These are phyloP conservation scores for Gilbertella persicaria DNA, from an alignment of 371 early-diverging fungal species.

Conservation along the genomic window DNA sequence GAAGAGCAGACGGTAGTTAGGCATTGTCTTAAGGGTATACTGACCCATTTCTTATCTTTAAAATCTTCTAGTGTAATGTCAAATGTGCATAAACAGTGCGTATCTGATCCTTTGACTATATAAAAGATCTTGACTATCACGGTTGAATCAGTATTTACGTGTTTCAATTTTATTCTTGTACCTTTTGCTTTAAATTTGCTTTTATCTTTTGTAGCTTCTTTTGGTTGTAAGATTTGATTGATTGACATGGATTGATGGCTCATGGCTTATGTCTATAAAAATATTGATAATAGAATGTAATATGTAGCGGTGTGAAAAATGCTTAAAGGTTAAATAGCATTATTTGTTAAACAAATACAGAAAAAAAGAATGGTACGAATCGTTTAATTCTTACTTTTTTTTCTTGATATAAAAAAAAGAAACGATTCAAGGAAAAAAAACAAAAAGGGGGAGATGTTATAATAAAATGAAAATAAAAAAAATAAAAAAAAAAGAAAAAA, in stretches of 20 bases:
- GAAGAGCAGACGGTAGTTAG: conserved; percentile 37
- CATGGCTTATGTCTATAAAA: conserved; percentile 13
- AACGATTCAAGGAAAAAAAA: background rate
- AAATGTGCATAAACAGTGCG: conserved; percentile 37
- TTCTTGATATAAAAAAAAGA: background rate
- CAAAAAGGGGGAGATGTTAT: background rate
- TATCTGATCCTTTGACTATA: conserved; percentile 39
- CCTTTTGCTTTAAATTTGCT: conserved; percentile 9
- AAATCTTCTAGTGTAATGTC: conserved; percentile 21
- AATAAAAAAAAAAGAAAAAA: conserved; percentile 5
- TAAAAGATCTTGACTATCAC: conserved; percentile 39
- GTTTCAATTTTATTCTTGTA: too few relatives aligned
- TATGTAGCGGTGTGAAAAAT: background rate
- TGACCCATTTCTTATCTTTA: conserved; percentile 28
- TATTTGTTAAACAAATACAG: background rate
- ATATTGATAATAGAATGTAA: background rate
- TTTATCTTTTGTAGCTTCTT: background rate
- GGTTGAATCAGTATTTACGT: conserved; percentile 1
- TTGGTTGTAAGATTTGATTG: conserved; percentile 24
- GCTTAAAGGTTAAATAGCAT: background rate
- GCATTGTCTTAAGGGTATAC: conserved; percentile 32
- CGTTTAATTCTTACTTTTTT: too few relatives aligned
- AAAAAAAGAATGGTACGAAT: background rate
- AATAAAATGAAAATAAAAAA: background rate
- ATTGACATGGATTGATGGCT: conserved; percentile 36